Conservation (phyloP, 805 yeast genomes). For the Suhomyces sp. region DNA sequence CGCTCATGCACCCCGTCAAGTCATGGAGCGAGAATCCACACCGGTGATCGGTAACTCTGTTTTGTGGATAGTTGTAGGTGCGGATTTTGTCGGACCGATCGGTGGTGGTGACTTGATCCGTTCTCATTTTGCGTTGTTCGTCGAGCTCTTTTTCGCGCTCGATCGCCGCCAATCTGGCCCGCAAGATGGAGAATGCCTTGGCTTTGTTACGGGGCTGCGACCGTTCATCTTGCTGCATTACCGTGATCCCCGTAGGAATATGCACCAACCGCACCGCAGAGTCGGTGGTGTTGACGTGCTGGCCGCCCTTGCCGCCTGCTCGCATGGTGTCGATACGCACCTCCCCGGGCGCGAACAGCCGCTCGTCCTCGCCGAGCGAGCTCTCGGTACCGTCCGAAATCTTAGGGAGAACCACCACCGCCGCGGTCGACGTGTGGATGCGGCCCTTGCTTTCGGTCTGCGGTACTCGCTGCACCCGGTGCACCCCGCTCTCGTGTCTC, state of each 20-base stretch:
- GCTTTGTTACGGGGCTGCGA: conserved; percentile 95
- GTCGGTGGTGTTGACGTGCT: conserved; percentile 95
- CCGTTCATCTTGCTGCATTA: conserved; percentile 89
- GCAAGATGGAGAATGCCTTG: conserved; percentile 77
- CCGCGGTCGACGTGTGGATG: conserved; percentile 94
- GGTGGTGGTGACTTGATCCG: conserved; percentile 82
- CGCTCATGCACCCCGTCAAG: conserved; percentile 45
- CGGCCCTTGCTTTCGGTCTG: conserved; percentile 92
- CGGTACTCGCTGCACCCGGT: conserved; percentile 92
- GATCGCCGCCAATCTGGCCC: conserved; percentile 80
- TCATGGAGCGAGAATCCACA: conserved; percentile 81
- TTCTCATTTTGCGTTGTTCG: conserved; percentile 63
- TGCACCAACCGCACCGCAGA: conserved; percentile 94
- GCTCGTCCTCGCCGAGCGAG: conserved; percentile 50
- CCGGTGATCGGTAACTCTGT: conserved; percentile 90
- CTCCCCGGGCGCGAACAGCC: conserved; percentile 81
- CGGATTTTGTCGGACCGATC: conserved; percentile 91
- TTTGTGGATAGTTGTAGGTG: conserved; percentile 91
- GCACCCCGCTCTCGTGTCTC: conserved; percentile 91
- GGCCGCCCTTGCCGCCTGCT: conserved; percentile 97
- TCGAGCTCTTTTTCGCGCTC: conserved; percentile 65
- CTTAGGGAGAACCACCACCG: conserved; percentile 89
- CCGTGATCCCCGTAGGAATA: conserved; percentile 84
- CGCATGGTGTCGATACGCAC: conserved; percentile 95
- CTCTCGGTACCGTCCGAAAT: conserved; percentile 54